A percentile compares a stretch with the other conserved stretches of the same genome.
phyloP scores from a whole-genome alignment of 1,139 yeast species.

The Blastobotrys buckinghamii region DNA sequence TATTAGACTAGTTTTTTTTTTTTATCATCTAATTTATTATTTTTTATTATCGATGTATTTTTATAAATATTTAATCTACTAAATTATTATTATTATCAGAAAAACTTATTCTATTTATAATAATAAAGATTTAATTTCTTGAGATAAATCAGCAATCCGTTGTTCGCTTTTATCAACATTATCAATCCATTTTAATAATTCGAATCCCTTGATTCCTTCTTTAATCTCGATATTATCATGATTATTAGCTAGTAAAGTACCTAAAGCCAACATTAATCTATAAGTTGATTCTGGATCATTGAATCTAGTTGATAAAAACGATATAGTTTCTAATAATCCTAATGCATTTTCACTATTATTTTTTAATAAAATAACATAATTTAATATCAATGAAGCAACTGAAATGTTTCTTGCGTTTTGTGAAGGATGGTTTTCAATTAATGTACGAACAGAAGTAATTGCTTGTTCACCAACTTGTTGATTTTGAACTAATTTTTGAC shows the following conservation, averaged over 20 bases:
- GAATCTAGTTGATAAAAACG: conserved; percentile 16
- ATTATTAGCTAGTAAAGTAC: conserved; percentile 35
- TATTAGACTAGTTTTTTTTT: conserved; percentile 8
- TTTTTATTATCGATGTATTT: not conserved
- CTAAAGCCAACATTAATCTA: conserved; percentile 49
- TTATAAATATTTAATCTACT: not conserved
- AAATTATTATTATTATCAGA: not conserved
- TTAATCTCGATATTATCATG: conserved; percentile 7
- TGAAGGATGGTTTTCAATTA: conserved; percentile 18
- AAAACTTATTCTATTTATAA: not conserved
- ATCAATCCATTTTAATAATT: conserved; percentile 12
- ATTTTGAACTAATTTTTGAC: conserved; percentile 36
- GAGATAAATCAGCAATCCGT: conserved; percentile 6
- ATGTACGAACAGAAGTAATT: conserved; percentile 29
- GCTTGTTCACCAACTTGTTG: conserved; percentile 27
- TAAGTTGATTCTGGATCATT: conserved; percentile 50
- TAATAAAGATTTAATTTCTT: not conserved
- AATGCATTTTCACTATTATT: conserved; percentile 22
- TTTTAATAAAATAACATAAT: conserved; percentile 40
- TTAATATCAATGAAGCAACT: conserved; percentile 47
- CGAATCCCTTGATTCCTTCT: conserved; percentile 14
- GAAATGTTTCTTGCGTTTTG: conserved; percentile 35
- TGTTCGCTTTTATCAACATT: not conserved
- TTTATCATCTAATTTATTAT: not conserved
- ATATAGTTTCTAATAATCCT: conserved; percentile 29